Evolutionary conservation across 208 protist genomes (phyloP), one percentile per base, ranked within the genome.

Genomic region (Zelonia costaricensis): DNA sequence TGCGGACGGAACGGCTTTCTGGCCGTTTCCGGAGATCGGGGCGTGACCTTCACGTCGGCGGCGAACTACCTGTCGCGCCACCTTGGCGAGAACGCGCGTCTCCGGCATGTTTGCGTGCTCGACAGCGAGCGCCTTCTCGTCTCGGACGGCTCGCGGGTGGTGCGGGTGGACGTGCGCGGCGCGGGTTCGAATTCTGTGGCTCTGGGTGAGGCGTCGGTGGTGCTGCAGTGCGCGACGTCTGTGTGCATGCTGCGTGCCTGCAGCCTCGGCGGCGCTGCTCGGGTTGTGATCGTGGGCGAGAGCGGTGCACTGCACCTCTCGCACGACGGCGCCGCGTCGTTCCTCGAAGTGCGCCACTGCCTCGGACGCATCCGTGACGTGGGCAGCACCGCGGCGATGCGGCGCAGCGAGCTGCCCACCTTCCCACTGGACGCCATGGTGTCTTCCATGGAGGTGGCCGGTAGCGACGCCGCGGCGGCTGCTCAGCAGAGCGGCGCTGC

Each of bases 1-100:
- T 80, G 76, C 63, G 84, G 82, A 1, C 59, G 36, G 7, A 18
- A 59, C 30, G 74, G 65, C 22, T 82, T 87, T 51, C 64, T 94
- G n/a, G 72, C 75, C 9, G 69, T 91, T 45, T 91, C 84, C 2
- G 69, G 59, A n/a, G 78, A 94, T 52, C 70, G 78, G 23, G 87
- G 87, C 39, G 72, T 91, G 10, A 79, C 58, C 1, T 91, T 91
- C 59, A 77, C 57, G 9, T 66, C 51, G 1, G 46, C 60, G n/a
- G 55, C 47, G 0, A 28, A 52, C 25, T 64, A 43, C 47, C 23
- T 68, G 8, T 35, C 13, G 28, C 36, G 20, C 10, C 5, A 40
- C 13, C 25, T 61, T 0, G 30, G 22, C 5, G 30, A 44, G n/a
- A 56, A 70, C 7, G 27, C 58, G 13, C 18, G 44, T 22, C 28